phyloP scores from a whole-genome alignment of 2,329 filamentous ascomycete genomes.

The Torrubiellomyces zombiae region DNA sequence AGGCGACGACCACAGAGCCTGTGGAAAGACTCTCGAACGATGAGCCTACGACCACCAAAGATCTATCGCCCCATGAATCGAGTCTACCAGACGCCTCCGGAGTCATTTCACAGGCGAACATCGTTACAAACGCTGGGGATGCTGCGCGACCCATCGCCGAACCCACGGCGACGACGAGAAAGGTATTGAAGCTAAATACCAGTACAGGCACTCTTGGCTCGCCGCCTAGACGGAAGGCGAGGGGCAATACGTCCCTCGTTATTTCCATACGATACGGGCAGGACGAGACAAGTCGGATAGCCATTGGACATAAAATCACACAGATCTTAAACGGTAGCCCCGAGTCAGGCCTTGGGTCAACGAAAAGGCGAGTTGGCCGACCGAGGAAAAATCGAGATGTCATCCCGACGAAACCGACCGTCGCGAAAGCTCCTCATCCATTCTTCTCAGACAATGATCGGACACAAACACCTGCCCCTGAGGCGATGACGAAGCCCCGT shows the following conservation, averaged over 20 bases:
- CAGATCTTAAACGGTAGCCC: constrained; percentile 33
- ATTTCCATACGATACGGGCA: constrained; percentile 43
- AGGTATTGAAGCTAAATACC: constrained; percentile 38
- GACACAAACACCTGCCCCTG: constrained; percentile 7
- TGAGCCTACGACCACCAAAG: no score
- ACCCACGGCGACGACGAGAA: no score
- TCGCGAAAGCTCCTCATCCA: constrained; percentile 20
- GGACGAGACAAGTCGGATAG: constrained; percentile 24
- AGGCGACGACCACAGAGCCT: constrained; percentile 1
- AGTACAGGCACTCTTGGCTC: constrained; percentile 47
- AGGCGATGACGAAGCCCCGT: constrained; percentile 9
- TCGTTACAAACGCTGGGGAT: no score
- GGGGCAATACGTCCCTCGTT: constrained; percentile 20
- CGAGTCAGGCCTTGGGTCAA: no score
- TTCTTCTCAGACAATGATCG: constrained; percentile 22
- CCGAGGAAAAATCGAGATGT: no score
- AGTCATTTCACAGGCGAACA: no score
- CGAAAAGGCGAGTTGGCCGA: no score
- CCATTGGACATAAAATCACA: constrained; percentile 43
- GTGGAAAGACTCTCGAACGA: no score
- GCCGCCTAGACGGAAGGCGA: constrained; percentile 36
- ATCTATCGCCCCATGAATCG: no score
- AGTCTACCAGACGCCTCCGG: no score
- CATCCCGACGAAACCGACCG: constrained; percentile 7
- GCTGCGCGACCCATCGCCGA: no score